Evolutionary conservation across 441 rosid species (phyloP), one percentile per base, ranked within the genome.

Genomic region (Populus hybrid): DNA sequence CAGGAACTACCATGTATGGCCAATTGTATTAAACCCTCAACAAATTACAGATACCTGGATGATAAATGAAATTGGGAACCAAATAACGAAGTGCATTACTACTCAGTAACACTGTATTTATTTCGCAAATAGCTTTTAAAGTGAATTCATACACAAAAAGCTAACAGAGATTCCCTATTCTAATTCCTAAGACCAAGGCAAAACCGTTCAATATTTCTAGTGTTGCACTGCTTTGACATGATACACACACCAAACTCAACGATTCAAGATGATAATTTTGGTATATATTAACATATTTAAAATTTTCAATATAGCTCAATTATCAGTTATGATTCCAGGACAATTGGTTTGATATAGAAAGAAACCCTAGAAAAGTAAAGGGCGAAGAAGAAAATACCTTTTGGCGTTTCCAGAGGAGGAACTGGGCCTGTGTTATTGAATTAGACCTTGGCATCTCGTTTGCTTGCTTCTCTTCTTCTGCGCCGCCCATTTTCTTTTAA

Each of bases 351-450:
- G 23, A 63, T 21, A 24, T 7, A 14, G 56, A 45, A 14, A 14
- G 56, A 45, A 45, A 45, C 56, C 56, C 56, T 45, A 45, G 56
- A 0, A 45, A 10, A 21, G 66, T 63, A 59, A 9, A 9, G 3
- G 31, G n/a, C 18, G 31, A 14, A 67, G 20, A 59, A 79, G 20
- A 64, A 4, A 70, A 76, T 31, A 92, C 94, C 93, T 90, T 92
- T 73, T 81, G 86, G 77, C 87, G 89, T 74, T 90, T 90, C 94
- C 92, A 90, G 33, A 85, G 78, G 78, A 88, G 84, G 78, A 92
- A 90, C 66, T 92, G 91, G 26, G 86, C 78, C 76, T 74, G 72
- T 0, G 90, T 85, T 18, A 90, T 82, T 33, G 88, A 20, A 31
- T 61, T 81, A 24, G 81, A 71, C 14, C 65, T 79, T 71, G 85